Conservation (phyloP, 305 asterid genomes). For the Solanum aculeatissimum region DNA sequence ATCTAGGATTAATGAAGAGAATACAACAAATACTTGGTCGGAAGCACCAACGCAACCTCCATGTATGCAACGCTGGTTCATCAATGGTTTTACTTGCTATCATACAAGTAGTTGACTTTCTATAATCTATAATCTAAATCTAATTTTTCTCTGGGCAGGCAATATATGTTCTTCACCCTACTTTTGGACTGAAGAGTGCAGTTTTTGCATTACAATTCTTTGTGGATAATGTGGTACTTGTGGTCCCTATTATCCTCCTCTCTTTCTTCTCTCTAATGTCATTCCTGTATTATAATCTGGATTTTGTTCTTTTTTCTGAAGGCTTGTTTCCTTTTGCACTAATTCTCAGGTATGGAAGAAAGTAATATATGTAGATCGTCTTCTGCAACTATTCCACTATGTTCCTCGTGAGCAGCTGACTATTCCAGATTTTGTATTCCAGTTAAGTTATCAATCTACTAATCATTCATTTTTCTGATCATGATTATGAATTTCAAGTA, state of each 20-base stretch:
- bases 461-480: not conserved
- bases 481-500: not conserved
- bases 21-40: constrained; percentile 91
- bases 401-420: constrained; percentile 90
- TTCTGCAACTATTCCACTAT: constrained; percentile 82
- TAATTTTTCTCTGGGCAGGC: constrained; percentile 25
- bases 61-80: constrained; percentile 30
- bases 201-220: constrained; percentile 49
- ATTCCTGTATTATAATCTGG: not conserved
- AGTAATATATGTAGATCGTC: constrained; percentile 84
- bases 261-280: not conserved
- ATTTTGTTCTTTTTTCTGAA: not conserved
- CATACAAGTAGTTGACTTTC: not conserved
- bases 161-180: constrained; percentile 72
- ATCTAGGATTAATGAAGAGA: constrained; percentile 90
- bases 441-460: constrained; percentile 45
- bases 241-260: not conserved
- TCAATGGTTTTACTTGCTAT: not conserved
- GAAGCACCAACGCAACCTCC: constrained; percentile 91
- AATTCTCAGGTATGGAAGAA: constrained; percentile 83
- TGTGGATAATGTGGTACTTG: constrained; percentile 48
- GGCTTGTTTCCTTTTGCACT: not conserved
- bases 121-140: not conserved
- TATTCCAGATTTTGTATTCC: constrained; percentile 91
- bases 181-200: constrained; percentile 63